Base-by-base conservation (phyloP, 768 basidiomycete genomes). In the Filobasidium wieringae region DNA sequence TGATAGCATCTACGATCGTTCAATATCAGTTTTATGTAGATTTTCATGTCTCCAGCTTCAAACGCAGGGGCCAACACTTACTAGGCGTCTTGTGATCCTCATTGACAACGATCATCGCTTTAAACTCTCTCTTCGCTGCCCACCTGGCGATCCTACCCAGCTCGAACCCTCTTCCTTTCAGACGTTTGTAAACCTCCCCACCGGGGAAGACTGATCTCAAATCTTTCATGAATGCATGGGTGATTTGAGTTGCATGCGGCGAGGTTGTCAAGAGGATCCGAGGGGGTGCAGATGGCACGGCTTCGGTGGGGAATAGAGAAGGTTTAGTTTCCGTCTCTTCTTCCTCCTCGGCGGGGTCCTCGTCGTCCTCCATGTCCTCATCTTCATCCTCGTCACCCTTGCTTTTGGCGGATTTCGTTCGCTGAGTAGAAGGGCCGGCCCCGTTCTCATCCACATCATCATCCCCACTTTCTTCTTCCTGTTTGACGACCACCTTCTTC, bases 41-140 rank as follows among this genome's bases (percentile, higher is more conserved):
- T 15, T 14, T 2, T 17, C 22, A 7, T 4, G 30, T 11, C 32
- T 19, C 12, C 31, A 55, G 47, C 47, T 27, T 45, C 27, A 43
- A 40, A n/a, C n/a, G n/a, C n/a, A n/a, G n/a, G n/a, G 19, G 37
- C 36, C 29, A 8, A 58, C 12, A 79, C 88, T 73, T 64, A 92
- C 95, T 95, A 14, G 91, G 87, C 69, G 84, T 85, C 70, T 91
- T 91, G 79, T 84, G 84, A 65, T 97, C 88, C 68, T 99, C 95
- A 62, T 97, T 97, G 32, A 97, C 88, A 2, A 99, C 88, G 40
- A 87, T 79, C 62, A 97, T 70, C 63, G 92, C 88, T 41, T 84
- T 85, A 70, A 88, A 99, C 50, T 61, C 60, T 29, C 53, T 29
- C 39, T 83, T 85, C 12, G 86, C 84, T 22, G 90, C 90, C 95